Evolutionary conservation across 345 rosid species (phyloP).

Genomic region (Populus nigra): DNA sequence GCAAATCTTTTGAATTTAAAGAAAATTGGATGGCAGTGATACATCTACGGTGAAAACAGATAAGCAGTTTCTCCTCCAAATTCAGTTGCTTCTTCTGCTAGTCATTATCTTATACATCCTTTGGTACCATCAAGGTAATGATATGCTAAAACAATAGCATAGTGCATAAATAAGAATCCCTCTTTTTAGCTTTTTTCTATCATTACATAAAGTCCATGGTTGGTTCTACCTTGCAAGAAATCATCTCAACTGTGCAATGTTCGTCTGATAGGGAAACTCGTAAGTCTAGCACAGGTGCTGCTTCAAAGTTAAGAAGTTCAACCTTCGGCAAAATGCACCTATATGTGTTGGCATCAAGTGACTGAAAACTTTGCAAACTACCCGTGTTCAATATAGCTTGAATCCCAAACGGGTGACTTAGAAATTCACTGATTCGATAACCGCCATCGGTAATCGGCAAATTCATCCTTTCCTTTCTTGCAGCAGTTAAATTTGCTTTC

Average conservation of each 20-base stretch:
- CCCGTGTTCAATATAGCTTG: slow-evolving; percentile 64
- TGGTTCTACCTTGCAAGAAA: slow-evolving; percentile 72
- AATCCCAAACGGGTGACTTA: slow-evolving; percentile 67
- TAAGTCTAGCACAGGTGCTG: slow-evolving; percentile 64
- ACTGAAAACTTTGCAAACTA: slow-evolving; percentile 54
- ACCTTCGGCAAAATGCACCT: slow-evolving; percentile 71
- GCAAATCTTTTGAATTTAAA: no score
- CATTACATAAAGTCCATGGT: neutral
- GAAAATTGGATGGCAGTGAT: no score
- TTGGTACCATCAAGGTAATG: neutral
- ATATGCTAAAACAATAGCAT: neutral
- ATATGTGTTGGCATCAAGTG: slow-evolving; percentile 54
- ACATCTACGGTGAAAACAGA: no score
- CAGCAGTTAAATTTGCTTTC: slow-evolving; percentile 65
- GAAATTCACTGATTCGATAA: slow-evolving; percentile 52
- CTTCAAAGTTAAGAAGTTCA: slow-evolving; percentile 66
- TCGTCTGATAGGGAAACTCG: slow-evolving; percentile 54
- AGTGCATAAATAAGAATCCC: neutral
- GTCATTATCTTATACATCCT: no score
- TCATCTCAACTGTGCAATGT: slow-evolving; percentile 69
- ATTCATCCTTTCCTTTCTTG: slow-evolving; percentile 52
- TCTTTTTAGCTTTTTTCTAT: neutral
- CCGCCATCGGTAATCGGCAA: slow-evolving; percentile 39
- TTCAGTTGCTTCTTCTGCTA: no score
- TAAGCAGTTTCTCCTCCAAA: no score